Conservation (phyloP, 2,329 filamentous ascomycete genomes). For the Colletotrichum ledebouriae region DNA sequence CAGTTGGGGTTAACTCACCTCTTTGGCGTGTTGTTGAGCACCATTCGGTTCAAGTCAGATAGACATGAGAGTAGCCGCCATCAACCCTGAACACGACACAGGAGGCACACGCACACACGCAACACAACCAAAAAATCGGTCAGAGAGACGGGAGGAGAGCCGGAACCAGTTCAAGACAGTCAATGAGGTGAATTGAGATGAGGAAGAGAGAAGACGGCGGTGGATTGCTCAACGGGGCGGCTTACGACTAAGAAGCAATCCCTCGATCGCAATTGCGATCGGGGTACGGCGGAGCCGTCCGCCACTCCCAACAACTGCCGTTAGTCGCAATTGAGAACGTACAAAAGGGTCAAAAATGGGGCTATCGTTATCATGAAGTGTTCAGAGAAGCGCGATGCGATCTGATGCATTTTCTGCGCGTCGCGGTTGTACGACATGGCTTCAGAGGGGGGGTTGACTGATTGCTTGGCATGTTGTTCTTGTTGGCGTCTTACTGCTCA, state of each 20-base stretch:
- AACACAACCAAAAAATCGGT: constrained; percentile 15
- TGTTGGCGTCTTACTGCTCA: not conserved
- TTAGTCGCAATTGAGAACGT: constrained; percentile 35
- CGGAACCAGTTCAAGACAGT: not conserved
- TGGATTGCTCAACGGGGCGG: constrained; percentile 38
- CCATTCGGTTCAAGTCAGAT: constrained; percentile 42
- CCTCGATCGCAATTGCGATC: constrained; percentile 43
- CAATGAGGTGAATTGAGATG: constrained; percentile 25
- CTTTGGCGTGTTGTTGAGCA: constrained; percentile 43
- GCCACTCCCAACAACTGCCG: constrained; percentile 34
- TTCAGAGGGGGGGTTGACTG: not conserved
- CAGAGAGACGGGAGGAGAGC: not conserved
- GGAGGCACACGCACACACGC: constrained; percentile 7
- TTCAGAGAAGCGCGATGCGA: not conserved
- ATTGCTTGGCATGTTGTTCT: constrained; percentile 4
- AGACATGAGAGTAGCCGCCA: constrained; percentile 40
- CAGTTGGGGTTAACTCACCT: constrained; percentile 35
- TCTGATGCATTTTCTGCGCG: constrained; percentile 9
- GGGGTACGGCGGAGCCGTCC: constrained; percentile 36
- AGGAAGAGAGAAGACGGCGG: constrained; percentile 31
- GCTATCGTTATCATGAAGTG: not conserved
- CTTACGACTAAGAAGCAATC: constrained; percentile 42
- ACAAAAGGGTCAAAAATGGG: not conserved
- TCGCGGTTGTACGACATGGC: constrained; percentile 13
- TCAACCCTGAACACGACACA: constrained; percentile 33